Conservation (phyloP, 1,284 basidiomycete genomes). For the Leccinum griseonigrum region DNA sequence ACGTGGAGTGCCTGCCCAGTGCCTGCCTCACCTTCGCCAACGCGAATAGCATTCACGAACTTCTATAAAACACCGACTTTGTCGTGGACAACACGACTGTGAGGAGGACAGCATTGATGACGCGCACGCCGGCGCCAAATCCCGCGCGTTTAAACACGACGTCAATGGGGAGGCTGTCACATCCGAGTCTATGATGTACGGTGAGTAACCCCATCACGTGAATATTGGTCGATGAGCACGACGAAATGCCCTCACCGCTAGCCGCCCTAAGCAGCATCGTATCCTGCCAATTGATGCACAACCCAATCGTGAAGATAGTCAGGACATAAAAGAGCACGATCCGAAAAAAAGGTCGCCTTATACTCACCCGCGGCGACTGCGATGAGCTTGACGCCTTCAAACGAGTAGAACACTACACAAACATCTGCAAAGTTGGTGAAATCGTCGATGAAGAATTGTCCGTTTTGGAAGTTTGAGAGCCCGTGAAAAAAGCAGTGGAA, state of each 20-base stretch:
- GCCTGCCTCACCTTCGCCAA: conserved; percentile 44
- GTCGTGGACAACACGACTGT: conserved; percentile 63
- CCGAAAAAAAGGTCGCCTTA: conserved; percentile 64
- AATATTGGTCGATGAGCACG: conserved; percentile 1
- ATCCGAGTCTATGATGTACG: conserved; percentile 37
- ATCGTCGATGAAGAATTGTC: conserved; percentile 51
- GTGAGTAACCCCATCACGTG: not conserved
- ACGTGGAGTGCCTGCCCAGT: conserved; percentile 36
- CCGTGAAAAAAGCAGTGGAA: conserved; percentile 33
- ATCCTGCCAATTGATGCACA: conserved; percentile 54
- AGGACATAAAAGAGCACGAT: conserved; percentile 63
- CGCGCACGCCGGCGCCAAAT: conserved; percentile 54
- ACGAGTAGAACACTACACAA: conserved; percentile 66
- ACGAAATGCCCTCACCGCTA: conserved; percentile 29
- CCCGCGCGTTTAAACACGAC: conserved; percentile 58
- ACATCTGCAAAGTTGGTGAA: conserved; percentile 53
- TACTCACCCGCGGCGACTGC: conserved; percentile 65
- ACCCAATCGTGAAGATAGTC: conserved; percentile 53
- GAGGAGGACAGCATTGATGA: conserved; percentile 61
- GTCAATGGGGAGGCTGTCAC: conserved; percentile 56
- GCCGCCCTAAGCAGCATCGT: conserved; percentile 47
- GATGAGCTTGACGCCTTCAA: conserved; percentile 73
- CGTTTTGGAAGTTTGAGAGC: conserved; percentile 50
- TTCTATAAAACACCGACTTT: conserved; percentile 62
- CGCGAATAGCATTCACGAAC: conserved; percentile 59